Evolutionary conservation across 2,329 filamentous ascomycete species (phyloP).

Genomic region (Hypoxylon sp.): DNA sequence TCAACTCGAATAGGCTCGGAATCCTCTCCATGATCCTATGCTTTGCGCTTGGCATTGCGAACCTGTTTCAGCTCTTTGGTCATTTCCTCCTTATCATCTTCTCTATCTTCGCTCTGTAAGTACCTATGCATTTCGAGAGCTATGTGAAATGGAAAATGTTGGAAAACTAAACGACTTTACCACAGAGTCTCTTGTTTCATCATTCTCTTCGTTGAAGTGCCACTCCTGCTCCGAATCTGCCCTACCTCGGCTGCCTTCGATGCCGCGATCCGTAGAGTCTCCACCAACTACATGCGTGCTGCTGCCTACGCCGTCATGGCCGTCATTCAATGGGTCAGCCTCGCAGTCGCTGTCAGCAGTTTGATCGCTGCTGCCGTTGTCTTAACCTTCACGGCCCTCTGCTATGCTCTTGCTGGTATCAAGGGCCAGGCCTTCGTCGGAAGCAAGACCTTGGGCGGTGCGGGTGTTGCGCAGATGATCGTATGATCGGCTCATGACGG

Average conservation of each 20-base stretch:
- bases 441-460: constrained; percentile 96
- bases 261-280: constrained; percentile 88
- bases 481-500: constrained; percentile 68
- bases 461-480: constrained; percentile 97
- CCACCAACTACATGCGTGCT: constrained; percentile 97
- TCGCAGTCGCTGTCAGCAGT: constrained; percentile 74
- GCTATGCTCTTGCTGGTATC: constrained; percentile 84
- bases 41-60: constrained; percentile 77
- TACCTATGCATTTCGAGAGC: constrained; percentile 22
- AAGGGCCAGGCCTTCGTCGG: constrained; percentile 90
- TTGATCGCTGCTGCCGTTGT: constrained; percentile 90
- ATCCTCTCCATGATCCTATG: constrained; percentile 80
- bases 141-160: background rate
- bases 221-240: constrained; percentile 96
- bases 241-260: constrained; percentile 94
- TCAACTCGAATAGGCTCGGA: constrained; percentile 68
- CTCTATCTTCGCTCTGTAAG: constrained; percentile 69
- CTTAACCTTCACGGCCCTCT: constrained; percentile 80
- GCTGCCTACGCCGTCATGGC: constrained; percentile 87
- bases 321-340: constrained; percentile 86
- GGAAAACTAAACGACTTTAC: constrained; percentile 17
- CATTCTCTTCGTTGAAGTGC: constrained; percentile 90
- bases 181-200: constrained; percentile 78
- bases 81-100: constrained; percentile 65
- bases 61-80: constrained; percentile 71